Conservation (phyloP, 805 yeast genomes). For the Metschnikowia lochheadii region DNA sequence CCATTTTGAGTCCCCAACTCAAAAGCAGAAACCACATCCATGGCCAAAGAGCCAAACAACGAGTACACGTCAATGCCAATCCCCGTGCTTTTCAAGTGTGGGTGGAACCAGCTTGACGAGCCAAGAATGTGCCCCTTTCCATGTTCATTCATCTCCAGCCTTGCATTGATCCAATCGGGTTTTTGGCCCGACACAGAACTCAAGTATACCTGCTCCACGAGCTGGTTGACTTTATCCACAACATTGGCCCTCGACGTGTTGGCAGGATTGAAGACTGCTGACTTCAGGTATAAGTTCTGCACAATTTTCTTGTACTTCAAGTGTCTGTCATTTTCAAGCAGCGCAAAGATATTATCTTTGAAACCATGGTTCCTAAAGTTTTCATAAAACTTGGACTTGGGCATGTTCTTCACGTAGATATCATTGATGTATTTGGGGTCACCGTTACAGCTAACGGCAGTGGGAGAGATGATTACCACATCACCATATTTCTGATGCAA, state of each 20-base stretch:
- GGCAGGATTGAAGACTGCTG: slow-evolving; percentile 29
- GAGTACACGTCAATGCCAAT: slow-evolving; percentile 53
- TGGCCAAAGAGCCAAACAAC: slow-evolving; percentile 63
- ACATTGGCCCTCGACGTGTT: slow-evolving; percentile 26
- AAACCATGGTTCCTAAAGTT: slow-evolving; percentile 56
- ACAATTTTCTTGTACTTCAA: slow-evolving; percentile 29
- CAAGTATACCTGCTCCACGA: slow-evolving; percentile 24
- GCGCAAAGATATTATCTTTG: slow-evolving; percentile 54
- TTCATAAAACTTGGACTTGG: slow-evolving; percentile 55
- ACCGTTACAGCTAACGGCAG: slow-evolving; percentile 54
- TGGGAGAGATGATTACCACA: slow-evolving; percentile 57
- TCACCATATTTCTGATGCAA: slow-evolving; percentile 59
- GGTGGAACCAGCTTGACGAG: slow-evolving; percentile 30
- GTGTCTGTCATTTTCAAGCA: slow-evolving; percentile 39
- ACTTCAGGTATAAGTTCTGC: slow-evolving; percentile 32
- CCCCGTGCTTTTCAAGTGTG: slow-evolving; percentile 18
- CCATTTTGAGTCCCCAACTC: slow-evolving; percentile 52
- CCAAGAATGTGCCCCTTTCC: slow-evolving; percentile 29
- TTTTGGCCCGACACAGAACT: slow-evolving; percentile 28
- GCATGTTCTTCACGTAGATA: slow-evolving; percentile 53
- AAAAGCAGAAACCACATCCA: slow-evolving; percentile 63
- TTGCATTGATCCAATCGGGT: slow-evolving; percentile 35
- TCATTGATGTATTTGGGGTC: slow-evolving; percentile 48
- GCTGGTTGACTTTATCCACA: slow-evolving; percentile 24
- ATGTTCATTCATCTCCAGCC: slow-evolving; percentile 27